Evolutionary conservation across 169 alveolate species (phyloP), one percentile per base, ranked within the genome.

Genomic region (Eimeria brunetti): DNA sequence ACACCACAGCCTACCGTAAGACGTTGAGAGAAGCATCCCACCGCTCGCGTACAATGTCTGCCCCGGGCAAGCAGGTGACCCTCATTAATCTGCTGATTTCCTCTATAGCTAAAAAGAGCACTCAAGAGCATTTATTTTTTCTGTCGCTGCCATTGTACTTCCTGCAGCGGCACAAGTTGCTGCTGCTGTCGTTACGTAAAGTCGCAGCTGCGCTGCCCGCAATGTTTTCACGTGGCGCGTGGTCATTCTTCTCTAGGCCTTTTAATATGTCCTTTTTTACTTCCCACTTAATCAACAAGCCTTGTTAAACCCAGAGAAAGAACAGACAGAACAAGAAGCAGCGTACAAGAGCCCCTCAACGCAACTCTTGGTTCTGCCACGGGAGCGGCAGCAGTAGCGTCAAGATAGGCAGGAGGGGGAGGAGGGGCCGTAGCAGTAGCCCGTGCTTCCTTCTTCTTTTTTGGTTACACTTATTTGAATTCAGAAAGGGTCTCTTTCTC

Each of bases 351-450:
- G 88, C 88, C 88, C 88, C 64, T 78, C 88, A 46, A 12, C 64
- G 64, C 88, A 78, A n/a, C 86, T n/a, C 60, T n/a, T 49, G 44
- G 44, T 78, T 78, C 88, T 78, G 88, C 75, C 62, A 60, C 76
- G 38, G 73, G 76, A 83, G 75, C 75, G 71, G 90, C 73, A 83
- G 90, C 75, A 83, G 90, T 58, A 83, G 73, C 90, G 38, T 53
- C 89, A 53, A 53, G 90, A 83, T 83, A 83, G 90, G 76, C 90
- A 67, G 67, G 88, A 78, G 88, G 67, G 85, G 88, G 62, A 78
- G 64, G 88, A 78, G 88, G 60, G 67, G 90, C 90, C 27, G n/a
- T 76, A 83, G 90, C 64, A 36, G 44, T 60, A 56, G 33, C 58
- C 90, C 41, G 11, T 51, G 33, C 90, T 33, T n/a, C 75, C 20